Conservation (phyloP, 1,139 yeast genomes). For the Suhomyces atakaporum region DNA sequence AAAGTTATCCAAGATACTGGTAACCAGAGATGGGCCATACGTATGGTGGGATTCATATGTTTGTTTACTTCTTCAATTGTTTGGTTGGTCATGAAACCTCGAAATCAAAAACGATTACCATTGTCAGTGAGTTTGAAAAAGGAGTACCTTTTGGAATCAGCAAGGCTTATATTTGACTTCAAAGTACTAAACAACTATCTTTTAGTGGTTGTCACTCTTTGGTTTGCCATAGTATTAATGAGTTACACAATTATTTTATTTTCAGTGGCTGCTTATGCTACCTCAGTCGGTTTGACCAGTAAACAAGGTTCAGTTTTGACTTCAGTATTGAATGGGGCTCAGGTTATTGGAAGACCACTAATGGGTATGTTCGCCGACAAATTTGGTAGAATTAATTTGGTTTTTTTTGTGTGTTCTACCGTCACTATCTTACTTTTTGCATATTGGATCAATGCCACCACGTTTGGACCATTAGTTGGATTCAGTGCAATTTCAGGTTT, state of each 20-base stretch:
- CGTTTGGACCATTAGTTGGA: conserved; percentile 52
- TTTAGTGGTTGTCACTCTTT: conserved; percentile 46
- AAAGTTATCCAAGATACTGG: conserved; percentile 52
- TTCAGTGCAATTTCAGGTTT: conserved; percentile 57
- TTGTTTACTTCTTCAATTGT: conserved; percentile 38
- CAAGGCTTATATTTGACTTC: conserved; percentile 30
- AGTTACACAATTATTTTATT: conserved; percentile 64
- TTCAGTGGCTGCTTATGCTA: conserved; percentile 62
- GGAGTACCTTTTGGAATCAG: conserved; percentile 22
- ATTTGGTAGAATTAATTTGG: conserved; percentile 58
- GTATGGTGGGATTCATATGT: conserved; percentile 58
- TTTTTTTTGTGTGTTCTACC: conserved; percentile 34
- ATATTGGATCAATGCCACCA: conserved; percentile 58
- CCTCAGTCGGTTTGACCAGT: conserved; percentile 56
- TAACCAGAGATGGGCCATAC: conserved; percentile 64
- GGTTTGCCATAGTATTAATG: conserved; percentile 58
- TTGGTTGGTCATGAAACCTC: conserved; percentile 46
- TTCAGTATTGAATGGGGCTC: conserved; percentile 64
- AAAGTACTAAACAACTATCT: conserved; percentile 38
- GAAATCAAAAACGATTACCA: conserved; percentile 39
- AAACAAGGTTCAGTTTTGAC: conserved; percentile 61
- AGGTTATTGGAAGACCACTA: conserved; percentile 64
- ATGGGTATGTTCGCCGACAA: conserved; percentile 61
- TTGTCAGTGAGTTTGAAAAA: conserved; percentile 23
- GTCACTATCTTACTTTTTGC: conserved; percentile 42